These are phyloP conservation scores for Fusarium sp. DNA, from an alignment of 2,329 filamentous ascomycete genomes.

Conservation along the genomic window DNA sequence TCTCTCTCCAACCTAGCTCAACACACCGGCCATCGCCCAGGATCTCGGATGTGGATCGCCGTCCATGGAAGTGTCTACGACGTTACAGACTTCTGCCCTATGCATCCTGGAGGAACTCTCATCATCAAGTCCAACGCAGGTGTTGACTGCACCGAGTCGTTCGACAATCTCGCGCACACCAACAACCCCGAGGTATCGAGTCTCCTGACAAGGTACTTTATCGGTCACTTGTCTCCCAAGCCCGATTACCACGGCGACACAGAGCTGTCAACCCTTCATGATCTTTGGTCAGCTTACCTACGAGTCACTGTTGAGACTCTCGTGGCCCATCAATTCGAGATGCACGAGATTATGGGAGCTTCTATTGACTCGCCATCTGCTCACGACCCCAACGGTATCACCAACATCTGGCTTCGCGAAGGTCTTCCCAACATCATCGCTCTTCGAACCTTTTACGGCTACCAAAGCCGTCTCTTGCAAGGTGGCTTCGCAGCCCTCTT, in stretches of 20 bases:
- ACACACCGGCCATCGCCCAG: conserved; percentile 62
- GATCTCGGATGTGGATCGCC: conserved; percentile 61
- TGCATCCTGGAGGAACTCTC: conserved; percentile 65
- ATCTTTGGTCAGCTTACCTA: conserved; percentile 63
- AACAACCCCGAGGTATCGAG: conserved; percentile 66
- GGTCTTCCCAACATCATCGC: conserved; percentile 61
- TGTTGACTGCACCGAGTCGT: conserved; percentile 64
- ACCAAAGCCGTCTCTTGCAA: conserved; percentile 63
- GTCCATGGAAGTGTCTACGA: conserved; percentile 66
- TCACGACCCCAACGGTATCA: conserved; percentile 22
- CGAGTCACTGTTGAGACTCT: conserved; percentile 62
- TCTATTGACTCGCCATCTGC: conserved; percentile 37
- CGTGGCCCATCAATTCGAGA: conserved; percentile 65
- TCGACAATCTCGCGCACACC: conserved; percentile 65
- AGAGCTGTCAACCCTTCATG: conserved; percentile 59
- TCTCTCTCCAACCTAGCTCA: conserved; percentile 61
- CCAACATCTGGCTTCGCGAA: conserved; percentile 59
- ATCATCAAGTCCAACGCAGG: conserved; percentile 67
- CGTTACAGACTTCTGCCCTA: conserved; percentile 63
- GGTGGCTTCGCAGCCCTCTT: conserved; percentile 63
- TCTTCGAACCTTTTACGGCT: conserved; percentile 63
- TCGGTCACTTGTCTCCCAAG: conserved; percentile 63
- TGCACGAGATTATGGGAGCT: conserved; percentile 61
- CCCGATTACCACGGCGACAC: conserved; percentile 58
- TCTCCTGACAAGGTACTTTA: conserved; percentile 65